Conservation (phyloP, 495 filamentous ascomycete genomes). For the Parathielavia hyrcaniae region DNA sequence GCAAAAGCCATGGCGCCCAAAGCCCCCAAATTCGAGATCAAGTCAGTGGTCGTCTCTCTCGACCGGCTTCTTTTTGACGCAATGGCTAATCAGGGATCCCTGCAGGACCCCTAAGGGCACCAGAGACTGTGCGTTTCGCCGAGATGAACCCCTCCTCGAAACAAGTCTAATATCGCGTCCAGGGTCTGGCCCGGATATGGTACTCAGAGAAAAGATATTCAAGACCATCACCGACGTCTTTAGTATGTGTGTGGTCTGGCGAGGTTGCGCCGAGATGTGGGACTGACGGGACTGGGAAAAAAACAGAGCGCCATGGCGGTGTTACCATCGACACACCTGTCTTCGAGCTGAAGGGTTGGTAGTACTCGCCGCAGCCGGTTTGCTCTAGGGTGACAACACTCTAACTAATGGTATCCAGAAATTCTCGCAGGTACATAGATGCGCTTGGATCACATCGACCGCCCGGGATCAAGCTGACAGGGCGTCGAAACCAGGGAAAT, state of each 20-base stretch:
- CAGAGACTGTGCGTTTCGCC: conserved; percentile 37
- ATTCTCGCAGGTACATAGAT: conserved; percentile 62
- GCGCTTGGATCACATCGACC: conserved; percentile 61
- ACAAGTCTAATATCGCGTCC: conserved; percentile 15
- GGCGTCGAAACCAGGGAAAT: conserved; percentile 64
- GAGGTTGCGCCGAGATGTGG: not conserved
- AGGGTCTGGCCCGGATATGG: conserved; percentile 67
- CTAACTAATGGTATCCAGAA: conserved; percentile 22
- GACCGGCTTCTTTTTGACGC: not conserved
- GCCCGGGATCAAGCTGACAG: conserved; percentile 42
- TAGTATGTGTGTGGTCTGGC: conserved; percentile 22
- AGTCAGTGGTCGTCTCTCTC: conserved; percentile 21
- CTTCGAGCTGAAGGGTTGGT: conserved; percentile 43
- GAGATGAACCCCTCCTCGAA: not conserved
- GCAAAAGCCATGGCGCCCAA: conserved; percentile 35
- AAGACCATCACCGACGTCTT: conserved; percentile 76
- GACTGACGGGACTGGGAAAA: conserved; percentile 13
- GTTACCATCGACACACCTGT: conserved; percentile 42
- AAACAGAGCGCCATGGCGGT: conserved; percentile 37
- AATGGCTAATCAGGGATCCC: conserved; percentile 9
- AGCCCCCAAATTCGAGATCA: conserved; percentile 43
- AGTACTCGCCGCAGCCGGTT: too few species aligned
- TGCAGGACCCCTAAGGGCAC: conserved; percentile 41
- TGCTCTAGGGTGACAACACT: not conserved
- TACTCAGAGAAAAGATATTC: conserved; percentile 79